Evolutionary conservation across 768 basidiomycete genomes (phyloP).

Genomic region (Leucosporidium scottii): DNA sequence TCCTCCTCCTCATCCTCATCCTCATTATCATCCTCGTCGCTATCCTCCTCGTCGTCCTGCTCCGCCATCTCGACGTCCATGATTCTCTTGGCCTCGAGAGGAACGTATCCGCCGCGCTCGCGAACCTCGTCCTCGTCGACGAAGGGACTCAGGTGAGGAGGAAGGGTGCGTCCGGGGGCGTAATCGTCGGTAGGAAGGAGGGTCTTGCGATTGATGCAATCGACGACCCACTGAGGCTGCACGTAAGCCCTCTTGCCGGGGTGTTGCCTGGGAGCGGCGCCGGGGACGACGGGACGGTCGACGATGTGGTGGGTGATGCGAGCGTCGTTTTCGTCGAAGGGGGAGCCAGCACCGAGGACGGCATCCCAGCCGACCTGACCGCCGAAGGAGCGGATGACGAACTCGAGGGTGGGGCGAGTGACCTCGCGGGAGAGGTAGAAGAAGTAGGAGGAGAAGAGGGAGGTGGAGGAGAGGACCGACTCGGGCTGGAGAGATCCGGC

Average conservation of each 20-base stretch:
- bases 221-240: slow-evolving; percentile 97
- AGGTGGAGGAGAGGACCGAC: slow-evolving; percentile 35
- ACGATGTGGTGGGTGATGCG: slow-evolving; percentile 92
- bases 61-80: slow-evolving; percentile 42
- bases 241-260: slow-evolving; percentile 67
- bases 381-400: slow-evolving; percentile 83
- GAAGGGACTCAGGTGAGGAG: slow-evolving; percentile 94
- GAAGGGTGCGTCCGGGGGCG: slow-evolving; percentile 72
- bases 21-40: slow-evolving; percentile 39
- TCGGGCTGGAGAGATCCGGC: slow-evolving; percentile 33
- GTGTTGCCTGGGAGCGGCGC: slow-evolving; percentile 34
- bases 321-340: slow-evolving; percentile 62
- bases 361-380: slow-evolving; percentile 84
- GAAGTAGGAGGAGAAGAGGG: slow-evolving; percentile 72
- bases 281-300: slow-evolving; percentile 61
- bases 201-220: slow-evolving; percentile 82
- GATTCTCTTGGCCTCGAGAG: slow-evolving; percentile 55
- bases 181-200: slow-evolving; percentile 80
- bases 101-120: slow-evolving; percentile 38
- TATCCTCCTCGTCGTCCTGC: slow-evolving; percentile 39
- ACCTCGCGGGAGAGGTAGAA: slow-evolving; percentile 93
- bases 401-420: slow-evolving; percentile 85
- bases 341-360: slow-evolving; percentile 68
- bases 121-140: slow-evolving; percentile 56
- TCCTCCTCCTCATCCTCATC: slow-evolving; percentile 41